A percentile compares a stretch with the other conserved stretches of the same genome.
Conservation (phyloP, 345 rosid genomes). For the Lepidium africanum region DNA sequence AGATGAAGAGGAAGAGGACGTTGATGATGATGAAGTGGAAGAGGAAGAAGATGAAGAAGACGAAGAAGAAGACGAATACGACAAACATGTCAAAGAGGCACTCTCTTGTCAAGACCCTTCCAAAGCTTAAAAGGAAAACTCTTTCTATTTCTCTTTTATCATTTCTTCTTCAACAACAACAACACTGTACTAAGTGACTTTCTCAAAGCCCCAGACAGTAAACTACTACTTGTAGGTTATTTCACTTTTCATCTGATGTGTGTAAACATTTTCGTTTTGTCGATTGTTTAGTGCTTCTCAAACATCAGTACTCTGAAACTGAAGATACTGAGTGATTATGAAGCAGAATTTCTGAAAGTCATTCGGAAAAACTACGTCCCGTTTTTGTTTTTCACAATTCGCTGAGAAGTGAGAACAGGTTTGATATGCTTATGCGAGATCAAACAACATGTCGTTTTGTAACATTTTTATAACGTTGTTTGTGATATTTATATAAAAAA, state of each 20-base stretch:
- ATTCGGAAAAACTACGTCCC: no score
- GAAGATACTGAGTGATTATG: no score
- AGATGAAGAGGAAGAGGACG: conserved; percentile 40
- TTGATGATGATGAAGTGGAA: conserved; percentile 24
- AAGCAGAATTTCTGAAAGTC: no score
- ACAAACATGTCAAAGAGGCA: conserved; percentile 30
- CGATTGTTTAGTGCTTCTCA: background rate
- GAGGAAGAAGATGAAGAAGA: conserved; percentile 53
- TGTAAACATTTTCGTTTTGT: conserved; percentile 1
- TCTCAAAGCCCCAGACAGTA: background rate
- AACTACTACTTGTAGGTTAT: conserved; percentile 2
- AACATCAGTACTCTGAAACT: background rate
- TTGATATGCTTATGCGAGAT: no score
- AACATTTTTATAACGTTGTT: no score
- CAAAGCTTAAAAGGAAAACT: background rate
- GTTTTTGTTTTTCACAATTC: no score
- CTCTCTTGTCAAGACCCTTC: conserved; percentile 22
- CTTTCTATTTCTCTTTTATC: background rate
- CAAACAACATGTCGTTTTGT: background rate
- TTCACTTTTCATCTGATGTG: background rate
- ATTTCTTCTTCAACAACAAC: background rate
- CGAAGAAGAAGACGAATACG: conserved; percentile 35
- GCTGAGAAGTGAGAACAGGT: no score
- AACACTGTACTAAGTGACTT: background rate
- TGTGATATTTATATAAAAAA: no score